Evolutionary conservation across 2,329 filamentous ascomycete genomes (phyloP), one percentile per base, ranked within the genome.

Genomic region (Epicoccum nigrum): DNA sequence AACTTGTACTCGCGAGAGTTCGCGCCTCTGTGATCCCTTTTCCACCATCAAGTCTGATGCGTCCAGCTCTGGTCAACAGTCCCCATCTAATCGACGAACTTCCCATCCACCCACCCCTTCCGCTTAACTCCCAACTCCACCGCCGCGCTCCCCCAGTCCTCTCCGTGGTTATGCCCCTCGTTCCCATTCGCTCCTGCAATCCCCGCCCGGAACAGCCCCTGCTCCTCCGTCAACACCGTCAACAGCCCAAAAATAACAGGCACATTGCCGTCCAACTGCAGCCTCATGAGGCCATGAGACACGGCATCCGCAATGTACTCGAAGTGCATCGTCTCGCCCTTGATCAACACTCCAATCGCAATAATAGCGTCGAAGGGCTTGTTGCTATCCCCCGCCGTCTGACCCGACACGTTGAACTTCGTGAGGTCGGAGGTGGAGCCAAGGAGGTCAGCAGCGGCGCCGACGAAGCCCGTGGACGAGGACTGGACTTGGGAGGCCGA

Each of bases 311-410:
- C 84, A 66, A 99, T 99, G 78, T 99, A 97, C 77, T 99, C 94
- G 69, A 99, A 99, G 77, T 99, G 94, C 92, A 97, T 97, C 6
- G 94, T 97, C 77, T 96, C 90, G 73, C 94, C 94, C 80, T 99
- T 99, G 79, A 99, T 97, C 55, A 99, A 84, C 49, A 96, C 92
- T 48, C 94, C 94, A 62, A 99, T 89, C 45, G 94, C 92, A 61
- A 99, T 92, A 58, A 99, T 86, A 56, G 94, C 94, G 71, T 97
- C 93, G 67, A 97, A 97, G 16, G 91, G 85, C 41, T 62, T 49
- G 60, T 62, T 11, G 31, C 30, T 27, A 39, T 39, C 13, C 4
- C 28, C 20, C 23, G 9, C 23, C 11, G 6, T n/a, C 2, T 15
- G 13, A 4, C 74, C 66, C 3, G 76, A 67, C 15, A 59, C 25